Evolutionary conservation across 495 filamentous ascomycete genomes (phyloP).

Genomic region (Chlorociboria aeruginascens): DNA sequence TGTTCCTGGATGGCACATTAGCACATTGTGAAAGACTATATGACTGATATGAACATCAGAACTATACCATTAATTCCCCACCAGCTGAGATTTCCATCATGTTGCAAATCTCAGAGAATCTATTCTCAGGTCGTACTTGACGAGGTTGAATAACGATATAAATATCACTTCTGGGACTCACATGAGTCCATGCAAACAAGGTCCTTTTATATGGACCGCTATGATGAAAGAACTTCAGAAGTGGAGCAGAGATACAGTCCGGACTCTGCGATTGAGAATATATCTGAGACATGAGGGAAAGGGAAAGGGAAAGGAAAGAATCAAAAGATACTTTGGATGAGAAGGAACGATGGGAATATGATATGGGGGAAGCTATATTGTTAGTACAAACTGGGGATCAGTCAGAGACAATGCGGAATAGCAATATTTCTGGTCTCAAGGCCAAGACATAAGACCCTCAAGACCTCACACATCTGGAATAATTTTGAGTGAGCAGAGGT

Average conservation of each 20-base stretch:
- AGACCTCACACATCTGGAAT: too few species aligned
- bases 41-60: background rate
- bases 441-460: too few species aligned
- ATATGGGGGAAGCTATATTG: background rate
- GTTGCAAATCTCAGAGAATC: constrained; percentile 7
- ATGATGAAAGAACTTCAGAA: constrained; percentile 24
- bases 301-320: constrained; percentile 7
- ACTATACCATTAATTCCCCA: constrained; percentile 26
- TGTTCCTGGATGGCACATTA: constrained; percentile 8
- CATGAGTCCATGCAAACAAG: constrained; percentile 23
- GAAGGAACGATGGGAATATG: background rate
- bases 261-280: constrained; percentile 12
- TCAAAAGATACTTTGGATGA: background rate
- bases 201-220: constrained; percentile 14
- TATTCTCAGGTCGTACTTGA: constrained; percentile 14
- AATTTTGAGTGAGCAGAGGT: too few species aligned
- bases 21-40: background rate
- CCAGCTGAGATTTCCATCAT: constrained; percentile 29
- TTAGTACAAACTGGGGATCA: constrained; percentile 2
- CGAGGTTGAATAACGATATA: constrained; percentile 22
- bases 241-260: constrained; percentile 13
- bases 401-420: too few species aligned
- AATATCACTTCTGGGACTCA: constrained; percentile 25
- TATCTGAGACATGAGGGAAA: constrained; percentile 15
- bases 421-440: too few species aligned